Evolutionary conservation across 495 filamentous ascomycete genomes (phyloP).

Genomic region (Penicillium bialowiezense): DNA sequence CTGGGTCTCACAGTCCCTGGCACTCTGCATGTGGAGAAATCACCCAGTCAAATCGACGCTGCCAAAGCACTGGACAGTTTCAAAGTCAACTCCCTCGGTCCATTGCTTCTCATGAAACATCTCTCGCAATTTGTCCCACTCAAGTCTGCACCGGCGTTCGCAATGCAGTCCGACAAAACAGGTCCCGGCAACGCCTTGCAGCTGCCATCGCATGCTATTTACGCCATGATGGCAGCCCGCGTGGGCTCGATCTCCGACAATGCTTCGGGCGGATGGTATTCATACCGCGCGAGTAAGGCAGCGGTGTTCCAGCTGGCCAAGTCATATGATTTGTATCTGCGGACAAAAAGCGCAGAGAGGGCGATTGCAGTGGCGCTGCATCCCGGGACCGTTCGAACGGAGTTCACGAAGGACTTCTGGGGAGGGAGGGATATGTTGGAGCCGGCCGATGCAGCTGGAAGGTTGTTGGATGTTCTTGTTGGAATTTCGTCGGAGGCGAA

Average conservation of each 20-base stretch:
- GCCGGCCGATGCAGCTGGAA: slow-evolving; percentile 57
- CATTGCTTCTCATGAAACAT: slow-evolving; percentile 72
- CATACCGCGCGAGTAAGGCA: slow-evolving; percentile 72
- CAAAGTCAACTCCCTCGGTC: slow-evolving; percentile 68
- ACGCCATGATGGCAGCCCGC: slow-evolving; percentile 70
- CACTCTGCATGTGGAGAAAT: slow-evolving; percentile 71
- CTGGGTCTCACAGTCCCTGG: slow-evolving; percentile 71
- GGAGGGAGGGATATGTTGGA: slow-evolving; percentile 56
- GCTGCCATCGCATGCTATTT: slow-evolving; percentile 52
- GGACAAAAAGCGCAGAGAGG: slow-evolving; percentile 48
- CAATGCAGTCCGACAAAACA: not conserved
- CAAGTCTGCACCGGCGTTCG: slow-evolving; percentile 33
- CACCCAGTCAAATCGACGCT: slow-evolving; percentile 58
- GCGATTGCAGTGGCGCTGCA: slow-evolving; percentile 71
- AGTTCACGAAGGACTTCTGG: slow-evolving; percentile 72
- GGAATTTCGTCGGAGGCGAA: slow-evolving; percentile 30
- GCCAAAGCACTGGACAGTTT: slow-evolving; percentile 58
- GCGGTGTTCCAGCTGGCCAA: slow-evolving; percentile 68
- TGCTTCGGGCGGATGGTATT: slow-evolving; percentile 67
- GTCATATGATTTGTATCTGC: slow-evolving; percentile 69
- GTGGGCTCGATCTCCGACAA: slow-evolving; percentile 76
- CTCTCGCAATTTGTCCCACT: slow-evolving; percentile 65
- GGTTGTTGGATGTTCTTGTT: slow-evolving; percentile 54
- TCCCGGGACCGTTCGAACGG: slow-evolving; percentile 79
- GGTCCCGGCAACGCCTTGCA: slow-evolving; percentile 4